Base-by-base conservation (phyloP, 164 flowering plant genomes). In the Vitis riparia region DNA sequence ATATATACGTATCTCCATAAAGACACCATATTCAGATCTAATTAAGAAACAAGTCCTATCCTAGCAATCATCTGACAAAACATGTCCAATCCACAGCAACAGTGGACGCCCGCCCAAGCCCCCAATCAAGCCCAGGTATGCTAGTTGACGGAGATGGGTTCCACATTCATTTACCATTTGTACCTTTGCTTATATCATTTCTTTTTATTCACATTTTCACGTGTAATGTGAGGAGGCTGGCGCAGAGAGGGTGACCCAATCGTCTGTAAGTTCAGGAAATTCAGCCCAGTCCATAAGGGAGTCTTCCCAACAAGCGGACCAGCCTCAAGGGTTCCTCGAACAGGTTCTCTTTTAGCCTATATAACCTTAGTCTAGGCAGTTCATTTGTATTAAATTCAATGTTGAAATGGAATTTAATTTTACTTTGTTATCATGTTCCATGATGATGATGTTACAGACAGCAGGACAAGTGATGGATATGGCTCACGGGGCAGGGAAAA, bases 401-500 rank as follows among this genome's bases (percentile, higher is more conserved):
- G 27, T 23, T 23, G 27, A 23, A 23, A 23, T 23, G 27, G 2
- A 23, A 23, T 23, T 23, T 23, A 23, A 23, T 23, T 23, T 23
- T 23, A 23, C 27, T 23, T 23, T 23, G 27, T 23, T 23, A 23
- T 23, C 27, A 23, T 23, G 27, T 23, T 23, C 27, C 27, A 23
- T 23, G 27, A 15, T n/a, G 58, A 37, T 37, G 44, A 37, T 37
- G 44, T 37, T 72, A 56, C 67, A 84, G 88, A 82, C 79, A 2
- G 84, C 86, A 32, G 82, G 78, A 68, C 80, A 84, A 63, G 62
- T 80, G 72, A 70, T 50, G 71, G 51, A 69, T 70, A 70, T 79
- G 80, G 86, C 84, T 48, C 83, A 81, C 17, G 86, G 79, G 60
- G 88, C 86, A 13, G 55, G 76, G 53, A 81, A 82, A 23, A 66